Base-by-base conservation (phyloP, 2,329 filamentous ascomycete species). In the Elsinoe ampelina region DNA sequence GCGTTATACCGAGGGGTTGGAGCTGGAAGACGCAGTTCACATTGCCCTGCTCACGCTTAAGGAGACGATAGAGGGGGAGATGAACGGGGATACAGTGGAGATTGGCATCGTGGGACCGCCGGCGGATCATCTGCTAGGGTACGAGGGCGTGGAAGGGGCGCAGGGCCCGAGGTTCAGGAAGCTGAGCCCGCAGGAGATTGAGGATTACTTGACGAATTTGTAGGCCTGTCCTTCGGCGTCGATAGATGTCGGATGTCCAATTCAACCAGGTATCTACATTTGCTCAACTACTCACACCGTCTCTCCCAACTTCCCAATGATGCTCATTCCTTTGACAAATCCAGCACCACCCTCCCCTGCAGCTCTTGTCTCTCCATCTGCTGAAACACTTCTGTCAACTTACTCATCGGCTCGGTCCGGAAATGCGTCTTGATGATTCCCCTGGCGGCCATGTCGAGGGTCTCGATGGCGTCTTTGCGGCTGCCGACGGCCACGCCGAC, bases 121-220 rank as follows among this genome's bases (percentile, higher is more conserved):
- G 57, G 93, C 93, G 64, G 84, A 98, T 70, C 87, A 96, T 70
- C 79, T 98, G 45, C 81, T 98, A 59, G 93, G 93, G 51, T 87
- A 90, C 61, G 90, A 95, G 72, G 90, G 90, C 60, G 88, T 95
- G 10, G 86, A 92, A 67, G 88, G 87, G 61, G 87, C 88, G 17
- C 81, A 84, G 64, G 90, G 90, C 43, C 90, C 90, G 58, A 82
- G 90, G 61, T 95, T 95, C 82, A 82, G 90, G 74, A 95, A 95
- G 81, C 77, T 98, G 73, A 95, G 83, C 67, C 90, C 95, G 68
- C 89, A 95, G 76, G 93, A 98, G 77, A 97, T 98, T 69, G 93
- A 98, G 79, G 93, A 98, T 74, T 98, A 98, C 77, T 78, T 98
- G 73, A 97, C 93, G 73, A 97, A 95, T 81, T 83, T 98, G 81